phyloP scores from a whole-genome alignment of 345 rosid species.

The Anastatica hierochuntica region DNA sequence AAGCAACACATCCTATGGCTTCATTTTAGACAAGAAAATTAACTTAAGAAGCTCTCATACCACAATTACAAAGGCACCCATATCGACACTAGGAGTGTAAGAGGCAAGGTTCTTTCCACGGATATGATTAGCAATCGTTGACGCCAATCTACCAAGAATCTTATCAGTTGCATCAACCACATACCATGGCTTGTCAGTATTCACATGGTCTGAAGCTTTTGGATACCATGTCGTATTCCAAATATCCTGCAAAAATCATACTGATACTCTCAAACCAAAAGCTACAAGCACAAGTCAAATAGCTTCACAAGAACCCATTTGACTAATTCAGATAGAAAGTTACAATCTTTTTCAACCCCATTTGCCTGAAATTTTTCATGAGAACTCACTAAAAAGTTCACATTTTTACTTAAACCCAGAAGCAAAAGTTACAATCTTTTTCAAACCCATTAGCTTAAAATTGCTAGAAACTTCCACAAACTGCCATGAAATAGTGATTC shows the following conservation, averaged over 20 bases:
- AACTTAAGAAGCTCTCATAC: constrained; percentile 34
- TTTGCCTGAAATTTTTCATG: too few relatives aligned
- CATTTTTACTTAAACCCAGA: too few relatives aligned
- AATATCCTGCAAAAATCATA: constrained; percentile 49
- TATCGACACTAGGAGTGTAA: constrained; percentile 93
- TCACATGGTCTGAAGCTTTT: constrained; percentile 75
- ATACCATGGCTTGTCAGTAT: constrained; percentile 78
- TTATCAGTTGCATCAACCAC: constrained; percentile 89
- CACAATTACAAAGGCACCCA: constrained; percentile 99
- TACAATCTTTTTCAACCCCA: too few relatives aligned
- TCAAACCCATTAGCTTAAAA: too few relatives aligned
- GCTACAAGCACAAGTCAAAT: background rate
- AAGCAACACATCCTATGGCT: background rate
- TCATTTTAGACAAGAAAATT: background rate
- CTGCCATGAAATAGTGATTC: background rate
- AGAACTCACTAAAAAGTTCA: too few relatives aligned
- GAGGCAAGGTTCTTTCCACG: constrained; percentile 90
- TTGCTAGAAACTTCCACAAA: background rate
- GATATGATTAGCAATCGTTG: constrained; percentile 76
- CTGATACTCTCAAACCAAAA: background rate
- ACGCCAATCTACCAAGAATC: constrained; percentile 81
- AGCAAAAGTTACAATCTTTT: background rate
- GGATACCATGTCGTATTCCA: constrained; percentile 99
- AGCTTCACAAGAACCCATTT: background rate
- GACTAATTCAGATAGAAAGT: too few relatives aligned